Percentiles rank a stretch among this genome's conserved stretches.
These are phyloP conservation scores for Cercophora scortea DNA, from an alignment of 495 filamentous ascomycete species.

Conservation along the genomic window DNA sequence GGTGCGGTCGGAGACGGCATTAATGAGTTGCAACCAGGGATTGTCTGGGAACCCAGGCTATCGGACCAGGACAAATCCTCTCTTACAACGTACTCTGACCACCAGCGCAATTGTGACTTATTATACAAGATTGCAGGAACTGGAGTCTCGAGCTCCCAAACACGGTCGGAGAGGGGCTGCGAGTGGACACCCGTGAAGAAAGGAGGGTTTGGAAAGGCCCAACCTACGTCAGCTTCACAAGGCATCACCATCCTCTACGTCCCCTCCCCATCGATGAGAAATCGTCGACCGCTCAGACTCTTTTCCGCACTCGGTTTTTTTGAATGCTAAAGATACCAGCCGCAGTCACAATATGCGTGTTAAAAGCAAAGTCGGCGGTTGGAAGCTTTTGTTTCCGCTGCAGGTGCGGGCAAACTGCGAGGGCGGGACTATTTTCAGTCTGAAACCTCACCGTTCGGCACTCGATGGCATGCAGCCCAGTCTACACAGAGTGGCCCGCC, in stretches of 20 bases:
- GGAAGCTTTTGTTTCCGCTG: conserved; percentile 14
- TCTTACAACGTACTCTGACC: neutral
- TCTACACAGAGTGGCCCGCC: neutral
- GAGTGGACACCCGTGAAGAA: too few species aligned
- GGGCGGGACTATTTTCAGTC: conserved; percentile 11
- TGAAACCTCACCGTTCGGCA: conserved; percentile 2
- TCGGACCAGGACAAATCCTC: neutral
- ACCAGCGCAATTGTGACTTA: too few species aligned
- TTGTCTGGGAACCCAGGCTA: neutral
- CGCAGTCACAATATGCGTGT: conserved; percentile 5
- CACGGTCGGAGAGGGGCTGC: too few species aligned
- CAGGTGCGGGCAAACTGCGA: conserved; percentile 1
- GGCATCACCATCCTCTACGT: too few species aligned
- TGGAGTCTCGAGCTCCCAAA: too few species aligned
- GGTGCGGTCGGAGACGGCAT: too few species aligned
- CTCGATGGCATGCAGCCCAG: neutral
- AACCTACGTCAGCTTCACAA: too few species aligned
- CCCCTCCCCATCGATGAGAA: neutral
- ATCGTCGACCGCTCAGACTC: too few species aligned
- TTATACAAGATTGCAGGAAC: too few species aligned
- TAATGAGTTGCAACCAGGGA: neutral
- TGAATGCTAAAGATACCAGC: conserved; percentile 15
- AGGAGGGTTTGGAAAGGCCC: too few species aligned
- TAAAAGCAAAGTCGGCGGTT: conserved; percentile 13
- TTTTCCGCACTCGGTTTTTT: too few species aligned